These are phyloP conservation scores for Auriculariales sp. DNA, from an alignment of 768 basidiomycete species.

Conservation along the genomic window DNA sequence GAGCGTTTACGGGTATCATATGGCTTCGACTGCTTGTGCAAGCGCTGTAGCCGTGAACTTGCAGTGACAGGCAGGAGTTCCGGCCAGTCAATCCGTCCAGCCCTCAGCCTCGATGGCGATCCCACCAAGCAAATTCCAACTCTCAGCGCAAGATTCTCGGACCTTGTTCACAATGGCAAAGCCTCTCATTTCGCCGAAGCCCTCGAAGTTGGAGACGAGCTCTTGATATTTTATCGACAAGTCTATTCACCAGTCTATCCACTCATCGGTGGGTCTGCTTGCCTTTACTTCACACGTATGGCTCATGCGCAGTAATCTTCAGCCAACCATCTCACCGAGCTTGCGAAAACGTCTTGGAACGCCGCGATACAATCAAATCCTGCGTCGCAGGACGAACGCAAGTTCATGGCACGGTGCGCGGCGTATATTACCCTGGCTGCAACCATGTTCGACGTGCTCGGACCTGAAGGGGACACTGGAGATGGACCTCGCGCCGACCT, in stretches of 20 bases:
- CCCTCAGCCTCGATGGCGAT: background rate
- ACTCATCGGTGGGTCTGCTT: conserved; percentile 46
- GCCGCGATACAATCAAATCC: conserved; percentile 10
- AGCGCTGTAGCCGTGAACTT: conserved; percentile 1
- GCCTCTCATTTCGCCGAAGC: conserved; percentile 41
- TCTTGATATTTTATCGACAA: conserved; percentile 51
- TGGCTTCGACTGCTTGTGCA: conserved; percentile 9
- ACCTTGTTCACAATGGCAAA: conserved; percentile 51
- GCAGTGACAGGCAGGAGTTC: background rate
- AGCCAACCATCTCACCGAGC: conserved; percentile 67
- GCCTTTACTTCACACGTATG: background rate
- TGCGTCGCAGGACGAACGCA: background rate
- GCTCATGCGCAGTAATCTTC: background rate
- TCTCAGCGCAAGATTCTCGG: conserved; percentile 51
- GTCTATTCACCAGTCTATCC: conserved; percentile 69
- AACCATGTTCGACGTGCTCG: background rate
- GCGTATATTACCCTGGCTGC: background rate
- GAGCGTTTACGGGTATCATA: conserved; percentile 6
- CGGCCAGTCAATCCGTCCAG: background rate
- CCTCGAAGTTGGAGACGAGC: conserved; percentile 34
- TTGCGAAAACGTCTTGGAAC: conserved; percentile 72
- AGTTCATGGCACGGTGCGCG: background rate
- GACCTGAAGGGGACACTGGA: background rate
- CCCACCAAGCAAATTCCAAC: conserved; percentile 18
- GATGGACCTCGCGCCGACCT: no score